Conservation (phyloP, 2,329 filamentous ascomycete genomes). For the Trichoderma polysporum region DNA sequence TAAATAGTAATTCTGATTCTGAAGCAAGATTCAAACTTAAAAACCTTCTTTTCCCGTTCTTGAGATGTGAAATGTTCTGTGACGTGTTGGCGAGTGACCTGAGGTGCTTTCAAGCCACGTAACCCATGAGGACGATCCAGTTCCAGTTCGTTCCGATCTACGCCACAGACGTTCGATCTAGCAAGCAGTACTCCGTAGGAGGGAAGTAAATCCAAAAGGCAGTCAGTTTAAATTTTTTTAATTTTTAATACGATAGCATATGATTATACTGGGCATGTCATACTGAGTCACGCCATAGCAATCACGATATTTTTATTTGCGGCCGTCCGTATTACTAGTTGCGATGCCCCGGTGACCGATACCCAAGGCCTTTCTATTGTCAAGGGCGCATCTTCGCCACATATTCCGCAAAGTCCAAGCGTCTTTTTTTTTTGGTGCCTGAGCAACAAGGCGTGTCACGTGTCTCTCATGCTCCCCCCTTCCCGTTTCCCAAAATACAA, state of each 20-base stretch:
- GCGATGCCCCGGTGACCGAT: background rate
- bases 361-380: background rate
- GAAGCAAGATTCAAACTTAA: background rate
- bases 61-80: background rate
- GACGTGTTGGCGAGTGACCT: background rate
- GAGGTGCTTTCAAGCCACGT: background rate
- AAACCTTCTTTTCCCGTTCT: background rate
- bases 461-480: slow-evolving; percentile 5
- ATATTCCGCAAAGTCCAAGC: background rate
- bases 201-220: background rate
- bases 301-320: background rate
- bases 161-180: background rate
- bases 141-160: background rate
- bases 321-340: background rate
- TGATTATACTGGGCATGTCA: background rate
- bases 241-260: background rate
- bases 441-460: slow-evolving; percentile 18
- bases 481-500: background rate
- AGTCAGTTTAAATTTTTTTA: too few species aligned
- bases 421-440: slow-evolving; percentile 7
- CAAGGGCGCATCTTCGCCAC: background rate
- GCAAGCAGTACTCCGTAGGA: too few species aligned
- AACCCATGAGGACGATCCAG: background rate
- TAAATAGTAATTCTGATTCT: slow-evolving; percentile 5
- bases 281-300: background rate